phyloP scores from a whole-genome alignment of 352 stramenopile genomes.

The Pythium rhizo-oryzae region DNA sequence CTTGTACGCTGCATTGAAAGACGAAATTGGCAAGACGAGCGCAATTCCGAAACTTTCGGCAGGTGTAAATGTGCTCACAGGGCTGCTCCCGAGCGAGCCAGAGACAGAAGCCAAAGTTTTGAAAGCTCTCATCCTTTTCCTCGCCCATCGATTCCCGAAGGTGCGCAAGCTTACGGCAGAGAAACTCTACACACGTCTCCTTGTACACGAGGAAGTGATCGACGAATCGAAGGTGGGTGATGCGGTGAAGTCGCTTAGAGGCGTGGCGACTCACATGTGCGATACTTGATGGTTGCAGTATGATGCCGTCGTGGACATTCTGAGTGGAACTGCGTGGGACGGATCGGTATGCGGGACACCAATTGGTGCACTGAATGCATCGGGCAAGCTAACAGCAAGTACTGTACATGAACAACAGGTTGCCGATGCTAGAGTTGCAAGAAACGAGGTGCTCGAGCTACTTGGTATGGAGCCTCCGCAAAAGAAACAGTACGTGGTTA shows the following conservation, averaged over 20 bases:
- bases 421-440: slow-evolving; percentile 44
- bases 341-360: slow-evolving; percentile 46
- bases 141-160: slow-evolving; percentile 85
- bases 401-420: slow-evolving; percentile 40
- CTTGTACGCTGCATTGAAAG: slow-evolving; percentile 63
- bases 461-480: slow-evolving; percentile 61
- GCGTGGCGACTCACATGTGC: not conserved
- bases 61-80: slow-evolving; percentile 71
- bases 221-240: slow-evolving; percentile 58
- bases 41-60: slow-evolving; percentile 68
- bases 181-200: slow-evolving; percentile 78
- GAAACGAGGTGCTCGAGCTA: slow-evolving; percentile 66
- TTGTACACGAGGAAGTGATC: slow-evolving; percentile 76
- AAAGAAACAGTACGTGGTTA: slow-evolving; percentile 53
- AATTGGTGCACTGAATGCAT: not conserved
- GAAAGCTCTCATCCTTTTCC: slow-evolving; percentile 73
- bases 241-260: not conserved
- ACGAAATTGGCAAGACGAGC: slow-evolving; percentile 69
- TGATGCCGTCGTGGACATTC: slow-evolving; percentile 70
- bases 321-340: slow-evolving; percentile 84
- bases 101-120: slow-evolving; percentile 59
- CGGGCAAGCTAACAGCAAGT: not conserved
- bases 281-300: slow-evolving; percentile 41
- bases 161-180: slow-evolving; percentile 85
- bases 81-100: slow-evolving; percentile 64